Evolutionary conservation across 768 basidiomycete genomes (phyloP).

Genomic region (Paxillus involutus): DNA sequence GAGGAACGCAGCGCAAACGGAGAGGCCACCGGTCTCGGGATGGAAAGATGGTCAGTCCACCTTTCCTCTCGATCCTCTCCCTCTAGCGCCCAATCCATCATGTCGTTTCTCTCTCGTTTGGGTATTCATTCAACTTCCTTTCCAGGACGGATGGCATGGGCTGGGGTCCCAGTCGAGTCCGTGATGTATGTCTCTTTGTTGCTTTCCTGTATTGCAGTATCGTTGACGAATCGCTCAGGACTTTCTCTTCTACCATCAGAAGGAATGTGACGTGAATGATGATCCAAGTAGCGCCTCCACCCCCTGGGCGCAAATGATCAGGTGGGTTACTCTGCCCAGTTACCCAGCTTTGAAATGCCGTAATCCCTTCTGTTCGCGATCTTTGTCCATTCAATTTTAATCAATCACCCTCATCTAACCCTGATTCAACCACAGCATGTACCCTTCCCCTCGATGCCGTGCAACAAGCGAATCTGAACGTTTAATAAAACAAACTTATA

Average conservation of each 20-base stretch:
- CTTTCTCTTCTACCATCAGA: conserved; percentile 57
- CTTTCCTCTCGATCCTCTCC: not conserved
- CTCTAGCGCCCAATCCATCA: not conserved
- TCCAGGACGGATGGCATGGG: conserved; percentile 67
- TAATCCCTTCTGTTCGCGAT: conserved; percentile 18
- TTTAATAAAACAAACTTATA: conserved; percentile 57
- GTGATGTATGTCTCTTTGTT: conserved; percentile 35
- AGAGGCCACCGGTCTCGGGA: conserved; percentile 79
- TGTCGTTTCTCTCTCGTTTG: not conserved
- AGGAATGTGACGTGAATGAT: conserved; percentile 41
- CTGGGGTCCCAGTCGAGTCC: conserved; percentile 80
- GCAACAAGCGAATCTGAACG: conserved; percentile 39
- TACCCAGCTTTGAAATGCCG: conserved; percentile 2
- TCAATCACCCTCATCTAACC: conserved; percentile 16
- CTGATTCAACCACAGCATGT: conserved; percentile 28
- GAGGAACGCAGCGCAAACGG: conserved; percentile 84
- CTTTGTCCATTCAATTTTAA: conserved; percentile 32
- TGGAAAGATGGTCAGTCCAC: conserved; percentile 70
- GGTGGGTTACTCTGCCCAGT: conserved; percentile 38
- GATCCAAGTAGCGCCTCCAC: conserved; percentile 50
- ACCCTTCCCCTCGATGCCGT: conserved; percentile 41
- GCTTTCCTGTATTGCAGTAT: not conserved
- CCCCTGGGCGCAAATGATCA: conserved; percentile 75
- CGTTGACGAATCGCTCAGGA: conserved; percentile 34
- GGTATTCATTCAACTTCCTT: not conserved